These are phyloP conservation scores for Colletotrichum sp. DNA, from an alignment of 2,329 filamentous ascomycete genomes.

Conservation along the genomic window DNA sequence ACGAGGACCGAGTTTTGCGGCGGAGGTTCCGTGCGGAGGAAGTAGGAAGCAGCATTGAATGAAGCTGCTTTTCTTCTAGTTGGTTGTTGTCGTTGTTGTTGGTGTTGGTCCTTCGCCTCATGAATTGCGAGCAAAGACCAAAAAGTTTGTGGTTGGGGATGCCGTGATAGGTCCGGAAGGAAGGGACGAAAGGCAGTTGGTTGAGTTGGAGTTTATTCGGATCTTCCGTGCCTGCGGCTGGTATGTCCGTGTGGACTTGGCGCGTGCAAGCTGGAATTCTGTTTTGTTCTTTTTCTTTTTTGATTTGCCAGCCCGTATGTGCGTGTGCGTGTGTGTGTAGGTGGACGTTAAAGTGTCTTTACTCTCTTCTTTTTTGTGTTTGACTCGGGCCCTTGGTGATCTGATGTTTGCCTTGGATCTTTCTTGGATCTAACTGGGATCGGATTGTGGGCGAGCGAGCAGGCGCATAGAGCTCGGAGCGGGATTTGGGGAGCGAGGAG, in stretches of 20 bases:
- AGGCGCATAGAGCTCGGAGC: not conserved
- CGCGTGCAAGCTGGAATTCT: not conserved
- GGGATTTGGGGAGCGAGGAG: not conserved
- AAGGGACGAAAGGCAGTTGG: not conserved
- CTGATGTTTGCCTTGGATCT: slow-evolving; percentile 1
- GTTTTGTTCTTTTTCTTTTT: not conserved
- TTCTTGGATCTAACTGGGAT: not conserved
- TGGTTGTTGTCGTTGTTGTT: not conserved
- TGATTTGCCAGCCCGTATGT: not conserved
- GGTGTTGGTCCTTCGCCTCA: not conserved
- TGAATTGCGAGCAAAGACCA: not conserved
- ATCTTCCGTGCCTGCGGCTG: not conserved
- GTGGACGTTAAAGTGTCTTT: not conserved
- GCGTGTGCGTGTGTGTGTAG: not conserved
- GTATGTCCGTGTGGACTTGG: not conserved
- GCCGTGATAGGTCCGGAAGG: not conserved
- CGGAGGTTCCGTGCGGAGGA: not conserved
- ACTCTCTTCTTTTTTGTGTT: not conserved
- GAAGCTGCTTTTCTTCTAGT: not conserved
- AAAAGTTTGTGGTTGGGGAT: not conserved
- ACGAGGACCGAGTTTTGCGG: not conserved
- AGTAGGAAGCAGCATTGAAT: not conserved
- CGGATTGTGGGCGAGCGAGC: not conserved
- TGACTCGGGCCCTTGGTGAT: slow-evolving; percentile 1
- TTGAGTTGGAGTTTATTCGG: not conserved